Evolutionary conservation across 768 basidiomycete species (phyloP).

Genomic region (Tulasnella sp.): DNA sequence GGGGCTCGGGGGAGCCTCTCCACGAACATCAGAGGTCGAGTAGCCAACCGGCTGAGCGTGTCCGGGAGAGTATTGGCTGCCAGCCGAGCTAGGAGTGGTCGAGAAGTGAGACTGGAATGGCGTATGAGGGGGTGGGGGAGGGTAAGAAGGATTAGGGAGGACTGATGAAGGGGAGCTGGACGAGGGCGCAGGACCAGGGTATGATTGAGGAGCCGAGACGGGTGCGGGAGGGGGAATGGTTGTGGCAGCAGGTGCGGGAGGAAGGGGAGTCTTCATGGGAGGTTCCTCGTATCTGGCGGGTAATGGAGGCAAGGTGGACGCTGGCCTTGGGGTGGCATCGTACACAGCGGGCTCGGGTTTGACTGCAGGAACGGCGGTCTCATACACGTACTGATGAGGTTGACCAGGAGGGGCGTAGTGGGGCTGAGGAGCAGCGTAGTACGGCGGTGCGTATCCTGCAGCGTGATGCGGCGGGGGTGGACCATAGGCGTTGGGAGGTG

Average conservation of each 20-base stretch:
- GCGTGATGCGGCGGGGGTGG: slow-evolving; percentile 10
- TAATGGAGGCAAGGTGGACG: slow-evolving; percentile 2
- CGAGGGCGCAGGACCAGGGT: not conserved
- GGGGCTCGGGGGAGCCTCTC: not conserved
- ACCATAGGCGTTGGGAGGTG: not conserved
- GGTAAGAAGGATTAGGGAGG: not conserved
- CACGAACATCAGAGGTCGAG: not conserved
- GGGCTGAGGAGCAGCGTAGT: slow-evolving; percentile 15
- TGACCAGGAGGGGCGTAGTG: not conserved
- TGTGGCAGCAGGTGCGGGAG: not conserved
- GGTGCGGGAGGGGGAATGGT: not conserved
- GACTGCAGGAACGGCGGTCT: not conserved
- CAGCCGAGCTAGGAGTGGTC: not conserved
- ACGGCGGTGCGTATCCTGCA: not conserved
- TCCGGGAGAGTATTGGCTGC: not conserved
- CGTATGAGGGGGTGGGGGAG: slow-evolving; percentile 1
- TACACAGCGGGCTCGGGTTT: not conserved
- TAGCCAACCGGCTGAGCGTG: not conserved
- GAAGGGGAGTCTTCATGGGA: not conserved
- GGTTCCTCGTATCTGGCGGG: not conserved
- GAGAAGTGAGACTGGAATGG: not conserved
- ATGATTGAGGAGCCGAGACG: not conserved
- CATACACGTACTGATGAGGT: not conserved
- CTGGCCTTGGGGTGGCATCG: not conserved
- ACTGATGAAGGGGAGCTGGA: not conserved